Evolutionary conservation across 1,284 basidiomycete genomes (phyloP).

Genomic region (Cryptococcus jaspeensis): DNA sequence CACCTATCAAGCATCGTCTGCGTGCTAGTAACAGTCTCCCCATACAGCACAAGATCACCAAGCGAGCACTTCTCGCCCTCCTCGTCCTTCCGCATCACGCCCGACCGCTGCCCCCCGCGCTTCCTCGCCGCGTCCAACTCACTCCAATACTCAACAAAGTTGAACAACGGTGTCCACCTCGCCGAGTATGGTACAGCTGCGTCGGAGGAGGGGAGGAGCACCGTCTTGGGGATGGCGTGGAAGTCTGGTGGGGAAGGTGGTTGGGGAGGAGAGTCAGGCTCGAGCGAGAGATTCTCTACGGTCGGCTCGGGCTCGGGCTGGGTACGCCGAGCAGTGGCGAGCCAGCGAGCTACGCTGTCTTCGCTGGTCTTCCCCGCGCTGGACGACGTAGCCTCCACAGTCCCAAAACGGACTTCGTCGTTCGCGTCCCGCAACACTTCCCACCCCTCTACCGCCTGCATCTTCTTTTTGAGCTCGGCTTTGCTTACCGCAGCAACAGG

Average conservation of each 20-base stretch:
- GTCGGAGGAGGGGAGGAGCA: constrained; percentile 35
- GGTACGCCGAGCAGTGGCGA: constrained; percentile 43
- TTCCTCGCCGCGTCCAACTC: constrained; percentile 45
- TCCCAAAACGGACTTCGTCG: constrained; percentile 68
- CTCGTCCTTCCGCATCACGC: constrained; percentile 27
- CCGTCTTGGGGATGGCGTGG: constrained; percentile 38
- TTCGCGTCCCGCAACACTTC: constrained; percentile 58
- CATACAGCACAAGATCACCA: constrained; percentile 79
- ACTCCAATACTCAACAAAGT: constrained; percentile 50
- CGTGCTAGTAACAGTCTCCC: constrained; percentile 87
- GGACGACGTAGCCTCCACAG: constrained; percentile 29
- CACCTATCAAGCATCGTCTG: constrained; percentile 93
- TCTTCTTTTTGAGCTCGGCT: constrained; percentile 24
- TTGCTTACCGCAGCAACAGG: constrained; percentile 14
- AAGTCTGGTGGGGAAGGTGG: constrained; percentile 53
- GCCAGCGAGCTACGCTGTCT: constrained; percentile 40
- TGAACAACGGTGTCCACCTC: constrained; percentile 54
- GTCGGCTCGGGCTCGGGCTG: constrained; percentile 43
- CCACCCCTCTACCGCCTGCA: constrained; percentile 32
- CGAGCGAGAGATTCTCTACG: constrained; percentile 23
- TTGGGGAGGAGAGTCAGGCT: constrained; percentile 52
- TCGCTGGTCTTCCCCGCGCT: neutral
- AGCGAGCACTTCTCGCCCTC: constrained; percentile 42
- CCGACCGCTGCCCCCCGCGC: constrained; percentile 29
- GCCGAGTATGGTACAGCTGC: constrained; percentile 25